Conservation (phyloP, 768 basidiomycete genomes). For the Dentipellis fragilis region DNA sequence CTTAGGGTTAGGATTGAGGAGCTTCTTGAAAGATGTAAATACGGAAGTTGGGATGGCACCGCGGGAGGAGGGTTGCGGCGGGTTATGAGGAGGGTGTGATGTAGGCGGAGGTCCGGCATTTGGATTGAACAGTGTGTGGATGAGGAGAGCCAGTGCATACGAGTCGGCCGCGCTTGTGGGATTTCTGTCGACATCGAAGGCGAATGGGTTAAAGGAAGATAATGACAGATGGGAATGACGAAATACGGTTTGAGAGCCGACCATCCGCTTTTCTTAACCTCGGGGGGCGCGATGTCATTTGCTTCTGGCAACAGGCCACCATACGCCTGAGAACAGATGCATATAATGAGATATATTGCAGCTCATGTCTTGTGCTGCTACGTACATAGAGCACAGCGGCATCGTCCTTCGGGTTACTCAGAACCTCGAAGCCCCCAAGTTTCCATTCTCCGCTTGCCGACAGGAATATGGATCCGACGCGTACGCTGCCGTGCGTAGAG, state of each 20-base stretch:
- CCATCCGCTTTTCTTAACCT: constrained; percentile 86
- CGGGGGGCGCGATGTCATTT: constrained; percentile 60
- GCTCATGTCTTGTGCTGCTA: constrained; percentile 9
- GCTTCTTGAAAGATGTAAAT: constrained; percentile 76
- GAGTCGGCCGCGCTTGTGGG: constrained; percentile 66
- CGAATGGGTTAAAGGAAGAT: constrained; percentile 22
- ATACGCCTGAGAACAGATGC: constrained; percentile 40
- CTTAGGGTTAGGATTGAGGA: constrained; percentile 84
- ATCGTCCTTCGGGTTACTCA: constrained; percentile 78
- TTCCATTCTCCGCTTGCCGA: constrained; percentile 96
- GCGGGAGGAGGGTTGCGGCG: constrained; percentile 64
- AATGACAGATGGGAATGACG: constrained; percentile 13
- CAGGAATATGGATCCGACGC: constrained; percentile 73
- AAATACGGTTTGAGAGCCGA: constrained; percentile 66
- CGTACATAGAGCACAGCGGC: constrained; percentile 73
- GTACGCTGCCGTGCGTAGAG: constrained; percentile 77
- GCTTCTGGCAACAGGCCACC: constrained; percentile 57
- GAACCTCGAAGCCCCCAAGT: constrained; percentile 85
- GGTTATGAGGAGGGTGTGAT: constrained; percentile 67
- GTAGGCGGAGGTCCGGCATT: constrained; percentile 51
- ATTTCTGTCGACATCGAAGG: constrained; percentile 24
- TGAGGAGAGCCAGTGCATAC: constrained; percentile 80
- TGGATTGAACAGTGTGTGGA: constrained; percentile 86
- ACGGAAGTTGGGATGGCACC: constrained; percentile 67
- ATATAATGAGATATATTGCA: constrained; percentile 4